Evolutionary conservation across 108 stramenopile genomes (phyloP).

Genomic region (Seminavis robusta): DNA sequence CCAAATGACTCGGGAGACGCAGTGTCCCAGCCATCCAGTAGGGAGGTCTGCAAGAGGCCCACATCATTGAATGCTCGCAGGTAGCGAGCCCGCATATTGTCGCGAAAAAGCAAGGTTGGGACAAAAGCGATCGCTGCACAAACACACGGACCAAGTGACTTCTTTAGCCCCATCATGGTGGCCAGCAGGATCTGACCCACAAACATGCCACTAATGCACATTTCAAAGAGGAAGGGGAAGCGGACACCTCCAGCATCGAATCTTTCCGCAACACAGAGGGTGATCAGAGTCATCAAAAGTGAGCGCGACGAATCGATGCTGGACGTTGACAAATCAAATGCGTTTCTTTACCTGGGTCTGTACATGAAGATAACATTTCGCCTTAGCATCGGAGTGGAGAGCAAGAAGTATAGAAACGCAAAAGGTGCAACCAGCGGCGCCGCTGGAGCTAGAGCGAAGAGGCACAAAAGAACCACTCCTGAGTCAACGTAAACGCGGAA

Average conservation of each 20-base stretch:
- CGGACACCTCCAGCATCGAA: conserved; percentile 75
- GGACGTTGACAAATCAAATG: conserved; percentile 19
- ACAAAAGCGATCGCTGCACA: conserved; percentile 54
- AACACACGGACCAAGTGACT: conserved; percentile 68
- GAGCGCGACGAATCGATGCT: no score
- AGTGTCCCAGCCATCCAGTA: conserved; percentile 79
- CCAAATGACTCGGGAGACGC: conserved; percentile 48
- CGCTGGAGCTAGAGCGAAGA: conserved; percentile 71
- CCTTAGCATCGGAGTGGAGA: conserved; percentile 64
- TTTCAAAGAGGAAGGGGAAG: conserved; percentile 82
- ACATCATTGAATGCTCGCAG: conserved; percentile 67
- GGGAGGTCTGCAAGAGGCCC: conserved; percentile 76
- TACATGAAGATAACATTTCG: conserved; percentile 78
- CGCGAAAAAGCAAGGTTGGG: conserved; percentile 61
- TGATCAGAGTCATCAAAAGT: no score
- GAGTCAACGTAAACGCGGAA: conserved; percentile 84
- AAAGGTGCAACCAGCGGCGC: conserved; percentile 76
- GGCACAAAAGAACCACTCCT: conserved; percentile 75
- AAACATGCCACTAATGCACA: conserved; percentile 57
- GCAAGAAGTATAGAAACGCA: conserved; percentile 66
- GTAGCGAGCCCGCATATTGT: conserved; percentile 44
- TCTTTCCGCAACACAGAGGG: no score
- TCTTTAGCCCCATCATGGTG: conserved; percentile 49
- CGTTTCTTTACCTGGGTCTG: conserved; percentile 66
- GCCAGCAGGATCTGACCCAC: conserved; percentile 56